phyloP scores from a whole-genome alignment of 1,139 yeast genomes.

The Magnusiomyces tetraspermus region DNA sequence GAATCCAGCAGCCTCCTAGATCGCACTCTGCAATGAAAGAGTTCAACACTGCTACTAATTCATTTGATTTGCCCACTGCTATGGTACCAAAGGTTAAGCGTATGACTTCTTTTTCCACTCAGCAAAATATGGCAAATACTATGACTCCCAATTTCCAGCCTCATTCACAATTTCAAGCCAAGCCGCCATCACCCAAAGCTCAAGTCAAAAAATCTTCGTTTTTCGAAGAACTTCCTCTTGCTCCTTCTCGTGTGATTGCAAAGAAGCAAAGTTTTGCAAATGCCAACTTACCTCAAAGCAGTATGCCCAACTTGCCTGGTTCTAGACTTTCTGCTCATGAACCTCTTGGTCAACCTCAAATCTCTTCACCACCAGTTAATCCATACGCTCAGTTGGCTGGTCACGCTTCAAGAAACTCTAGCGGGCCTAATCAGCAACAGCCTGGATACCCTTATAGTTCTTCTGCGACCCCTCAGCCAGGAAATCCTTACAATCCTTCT shows the following conservation, averaged over 20 bases:
- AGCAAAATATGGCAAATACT: constrained; percentile 10
- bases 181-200: constrained; percentile 12
- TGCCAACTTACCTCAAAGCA: constrained; percentile 11
- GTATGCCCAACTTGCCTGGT: background rate
- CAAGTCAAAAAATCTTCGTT: constrained; percentile 34
- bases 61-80: constrained; percentile 65
- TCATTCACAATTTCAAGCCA: background rate
- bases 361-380: constrained; percentile 9
- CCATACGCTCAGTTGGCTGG: constrained; percentile 5
- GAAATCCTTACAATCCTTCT: background rate
- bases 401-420: background rate
- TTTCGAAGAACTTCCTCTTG: constrained; percentile 47
- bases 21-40: constrained; percentile 13
- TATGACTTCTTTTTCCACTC: constrained; percentile 6
- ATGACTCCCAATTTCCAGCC: background rate
- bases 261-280: constrained; percentile 16
- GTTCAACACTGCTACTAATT: constrained; percentile 19
- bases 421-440: background rate
- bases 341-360: background rate
- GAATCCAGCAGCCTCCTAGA: constrained; percentile 11
- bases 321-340: constrained; percentile 12
- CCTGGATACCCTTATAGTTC: background rate
- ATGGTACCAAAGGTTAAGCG: constrained; percentile 33
- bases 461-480: background rate
- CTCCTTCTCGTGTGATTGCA: constrained; percentile 21